phyloP scores from a whole-genome alignment of 2,329 filamentous ascomycete genomes.

The Sporothrix pallida region DNA sequence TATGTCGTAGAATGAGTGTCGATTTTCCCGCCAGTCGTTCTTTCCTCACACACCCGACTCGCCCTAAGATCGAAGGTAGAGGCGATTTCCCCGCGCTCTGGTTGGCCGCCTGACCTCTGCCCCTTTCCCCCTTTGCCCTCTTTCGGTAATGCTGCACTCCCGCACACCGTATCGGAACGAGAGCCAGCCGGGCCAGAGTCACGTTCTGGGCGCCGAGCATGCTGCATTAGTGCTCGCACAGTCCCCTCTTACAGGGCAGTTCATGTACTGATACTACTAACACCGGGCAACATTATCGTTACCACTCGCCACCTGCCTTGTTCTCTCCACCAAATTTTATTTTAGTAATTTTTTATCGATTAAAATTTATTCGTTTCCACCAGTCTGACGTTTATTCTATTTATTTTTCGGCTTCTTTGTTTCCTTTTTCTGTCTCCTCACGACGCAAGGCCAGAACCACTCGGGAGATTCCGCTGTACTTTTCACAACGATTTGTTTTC shows the following conservation, averaged over 20 bases:
- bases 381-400: background rate
- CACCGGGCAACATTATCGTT: background rate
- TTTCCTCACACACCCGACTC: conserved; percentile 3
- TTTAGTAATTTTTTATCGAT: conserved; percentile 13
- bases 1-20: background rate
- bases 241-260: background rate
- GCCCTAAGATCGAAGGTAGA: background rate
- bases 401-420: conserved; percentile 27
- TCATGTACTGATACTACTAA: background rate
- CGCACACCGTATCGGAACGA: conserved; percentile 6
- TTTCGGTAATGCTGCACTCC: conserved; percentile 21
- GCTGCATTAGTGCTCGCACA: background rate
- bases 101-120: conserved; percentile 23
- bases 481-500: background rate
- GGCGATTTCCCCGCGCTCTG: conserved; percentile 21
- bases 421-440: conserved; percentile 1
- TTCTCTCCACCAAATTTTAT: background rate
- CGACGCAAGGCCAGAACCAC: background rate
- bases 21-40: conserved; percentile 1
- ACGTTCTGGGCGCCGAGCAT: conserved; percentile 3
- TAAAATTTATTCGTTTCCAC: conserved; percentile 9
- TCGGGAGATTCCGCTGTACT: conserved; percentile 24
- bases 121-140: background rate
- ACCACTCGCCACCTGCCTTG: background rate
- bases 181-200: conserved; percentile 11